Evolutionary conservation across 1,284 basidiomycete genomes (phyloP), one percentile per base, ranked within the genome.

Genomic region (Pisolithus thermaeus): DNA sequence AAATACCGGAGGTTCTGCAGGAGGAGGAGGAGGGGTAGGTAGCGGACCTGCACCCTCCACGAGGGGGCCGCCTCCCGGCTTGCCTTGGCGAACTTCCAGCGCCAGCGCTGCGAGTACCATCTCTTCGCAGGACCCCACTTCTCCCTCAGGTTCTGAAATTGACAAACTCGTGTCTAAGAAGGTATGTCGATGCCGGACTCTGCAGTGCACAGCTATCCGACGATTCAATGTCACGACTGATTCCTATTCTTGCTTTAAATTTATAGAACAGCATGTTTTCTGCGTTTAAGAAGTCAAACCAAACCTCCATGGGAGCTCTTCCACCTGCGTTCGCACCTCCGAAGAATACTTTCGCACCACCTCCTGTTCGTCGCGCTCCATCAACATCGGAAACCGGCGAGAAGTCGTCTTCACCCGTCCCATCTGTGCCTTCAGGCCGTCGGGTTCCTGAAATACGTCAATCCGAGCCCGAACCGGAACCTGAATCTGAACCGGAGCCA

Each of bases 281-380:
- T 2, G 18, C 59, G 46, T 55, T 66, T 18, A 65, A 55, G 27
- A 65, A 38, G 20, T 1, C 60, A 61, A 51, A 59, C 70, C 9
- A 28, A 32, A 27, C 65, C 3, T 63, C 69, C 2, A 58, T 67
- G 39, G 61, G 72, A 3, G 64, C 69, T 8, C 60, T 72, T 1
- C 77, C 81, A 0, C 28, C 78, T 2, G 79, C 82, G 8, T 80
- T 84, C 52, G 54, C 61, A 1, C 51, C 68, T 3, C 73, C 71
- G 52, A 76, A 73, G 61, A 73, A 68, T 51, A 58, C 58, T 25
- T 84, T 77, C 57, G 74, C 70, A 6, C 80, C 84, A n/a, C 81
- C 85, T n/a, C 83, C 77, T 3, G 57, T 65, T 35, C 62, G 77
- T 28, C 67, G 69, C 9, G 32, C 23, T 20, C 14, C 44, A 3